These are phyloP conservation scores for Penicillium occitanis DNA, from an alignment of 2,329 filamentous ascomycete genomes.

Conservation along the genomic window DNA sequence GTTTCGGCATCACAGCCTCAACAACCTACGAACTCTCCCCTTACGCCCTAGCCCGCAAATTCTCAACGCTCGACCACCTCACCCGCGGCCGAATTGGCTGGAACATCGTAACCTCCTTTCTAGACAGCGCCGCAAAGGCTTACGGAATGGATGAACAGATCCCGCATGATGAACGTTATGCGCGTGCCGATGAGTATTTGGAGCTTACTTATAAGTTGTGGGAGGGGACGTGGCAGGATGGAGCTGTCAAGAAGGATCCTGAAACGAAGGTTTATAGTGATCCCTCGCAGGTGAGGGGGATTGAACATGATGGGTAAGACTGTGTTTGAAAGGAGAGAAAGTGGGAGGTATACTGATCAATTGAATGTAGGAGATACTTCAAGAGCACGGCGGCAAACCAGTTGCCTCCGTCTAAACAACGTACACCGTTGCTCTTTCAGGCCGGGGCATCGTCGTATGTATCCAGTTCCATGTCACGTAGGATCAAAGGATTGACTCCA, in stretches of 20 bases:
- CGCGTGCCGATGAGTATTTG: conserved; percentile 51
- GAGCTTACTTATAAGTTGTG: conserved; percentile 51
- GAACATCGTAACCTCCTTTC: conserved; percentile 55
- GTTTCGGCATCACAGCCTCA: conserved; percentile 55
- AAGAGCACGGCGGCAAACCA: conserved; percentile 44
- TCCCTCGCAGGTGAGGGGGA: conserved; percentile 37
- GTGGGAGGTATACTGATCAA: not conserved
- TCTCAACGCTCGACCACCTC: conserved; percentile 56
- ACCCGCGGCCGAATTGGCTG: conserved; percentile 53
- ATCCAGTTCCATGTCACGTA: not conserved
- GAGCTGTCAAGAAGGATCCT: conserved; percentile 33
- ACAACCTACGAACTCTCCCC: conserved; percentile 55
- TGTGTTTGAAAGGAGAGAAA: not conserved
- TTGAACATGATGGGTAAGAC: conserved; percentile 53
- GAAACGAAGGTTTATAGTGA: conserved; percentile 33
- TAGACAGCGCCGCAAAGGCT: conserved; percentile 51
- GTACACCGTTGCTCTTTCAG: conserved; percentile 51
- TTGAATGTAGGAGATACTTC: conserved; percentile 16
- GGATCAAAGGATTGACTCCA: not conserved
- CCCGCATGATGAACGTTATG: conserved; percentile 52
- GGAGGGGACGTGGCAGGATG: conserved; percentile 54
- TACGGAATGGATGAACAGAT: conserved; percentile 49
- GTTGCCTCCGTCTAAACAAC: conserved; percentile 38
- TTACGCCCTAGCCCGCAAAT: conserved; percentile 55
- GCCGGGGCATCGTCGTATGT: conserved; percentile 44